Conservation (phyloP, 2,329 filamentous ascomycete species). For the Pseudocercospora musae region DNA sequence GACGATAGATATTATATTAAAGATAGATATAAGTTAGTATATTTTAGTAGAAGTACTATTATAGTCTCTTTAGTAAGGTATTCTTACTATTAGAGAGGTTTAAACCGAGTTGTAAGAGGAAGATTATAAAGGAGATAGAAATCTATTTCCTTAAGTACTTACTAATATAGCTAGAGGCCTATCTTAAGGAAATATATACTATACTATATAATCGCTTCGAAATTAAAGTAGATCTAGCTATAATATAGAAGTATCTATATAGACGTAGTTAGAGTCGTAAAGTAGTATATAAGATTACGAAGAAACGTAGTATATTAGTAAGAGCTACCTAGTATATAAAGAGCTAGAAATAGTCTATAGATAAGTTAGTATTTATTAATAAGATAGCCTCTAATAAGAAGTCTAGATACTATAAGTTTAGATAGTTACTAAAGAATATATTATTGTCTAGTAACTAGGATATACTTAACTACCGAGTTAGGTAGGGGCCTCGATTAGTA, state of each 20-base stretch:
- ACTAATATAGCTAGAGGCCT: background rate
- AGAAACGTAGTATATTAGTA: background rate
- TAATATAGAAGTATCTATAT: background rate
- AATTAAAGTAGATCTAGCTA: background rate
- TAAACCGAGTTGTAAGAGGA: background rate
- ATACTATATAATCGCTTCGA: background rate
- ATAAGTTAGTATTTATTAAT: background rate
- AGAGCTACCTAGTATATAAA: background rate
- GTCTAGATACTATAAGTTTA: too few relatives aligned
- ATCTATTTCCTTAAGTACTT: background rate
- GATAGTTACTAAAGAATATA: too few relatives aligned
- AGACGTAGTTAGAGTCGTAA: background rate
- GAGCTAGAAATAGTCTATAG: background rate
- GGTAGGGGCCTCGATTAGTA: too few relatives aligned
- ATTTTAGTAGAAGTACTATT: background rate
- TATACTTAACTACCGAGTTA: too few relatives aligned
- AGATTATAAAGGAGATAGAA: background rate
- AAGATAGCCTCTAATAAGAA: too few relatives aligned
- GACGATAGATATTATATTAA: background rate
- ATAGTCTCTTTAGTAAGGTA: background rate
- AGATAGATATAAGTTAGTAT: background rate
- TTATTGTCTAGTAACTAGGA: too few relatives aligned
- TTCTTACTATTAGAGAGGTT: background rate
- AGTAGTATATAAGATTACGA: background rate
- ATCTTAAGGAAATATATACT: background rate